Percentiles rank a stretch among this genome's conserved stretches.
phyloP scores from a whole-genome alignment of 108 stramenopile genomes.

The Hondaea fermentalgiana region DNA sequence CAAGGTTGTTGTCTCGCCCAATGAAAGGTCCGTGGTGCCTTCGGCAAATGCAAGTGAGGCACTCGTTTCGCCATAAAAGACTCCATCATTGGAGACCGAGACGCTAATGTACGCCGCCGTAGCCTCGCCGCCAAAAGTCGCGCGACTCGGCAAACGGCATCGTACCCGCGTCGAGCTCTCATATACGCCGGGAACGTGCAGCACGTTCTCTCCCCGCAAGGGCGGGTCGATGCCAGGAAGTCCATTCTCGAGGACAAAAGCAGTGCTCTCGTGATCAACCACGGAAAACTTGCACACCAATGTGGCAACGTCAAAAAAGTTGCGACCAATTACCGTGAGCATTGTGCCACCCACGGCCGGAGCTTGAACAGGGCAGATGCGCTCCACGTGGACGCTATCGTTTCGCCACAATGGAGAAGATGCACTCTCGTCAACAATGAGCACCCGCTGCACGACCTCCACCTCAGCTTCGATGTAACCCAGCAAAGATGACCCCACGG shows the following conservation, averaged over 20 bases:
- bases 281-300: constrained; percentile 52
- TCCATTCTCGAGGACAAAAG: background rate
- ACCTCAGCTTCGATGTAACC: constrained; percentile 49
- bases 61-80: background rate
- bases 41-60: background rate
- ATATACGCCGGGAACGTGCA: constrained; percentile 38
- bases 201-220: background rate
- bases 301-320: constrained; percentile 47
- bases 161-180: constrained; percentile 51
- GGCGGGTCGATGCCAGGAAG: background rate
- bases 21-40: background rate
- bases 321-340: constrained; percentile 62
- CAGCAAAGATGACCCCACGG: constrained; percentile 10
- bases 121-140: background rate
- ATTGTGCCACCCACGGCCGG: constrained; percentile 14
- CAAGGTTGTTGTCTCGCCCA: background rate
- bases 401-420: constrained; percentile 49
- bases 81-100: background rate
- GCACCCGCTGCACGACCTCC: constrained; percentile 51
- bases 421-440: constrained; percentile 49
- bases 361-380: constrained; percentile 59
- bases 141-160: constrained; percentile 39
- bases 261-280: background rate
- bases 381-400: constrained; percentile 63
- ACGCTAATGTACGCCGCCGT: background rate